phyloP scores from a whole-genome alignment of 306 rosid genomes.

The Betula pendula region DNA sequence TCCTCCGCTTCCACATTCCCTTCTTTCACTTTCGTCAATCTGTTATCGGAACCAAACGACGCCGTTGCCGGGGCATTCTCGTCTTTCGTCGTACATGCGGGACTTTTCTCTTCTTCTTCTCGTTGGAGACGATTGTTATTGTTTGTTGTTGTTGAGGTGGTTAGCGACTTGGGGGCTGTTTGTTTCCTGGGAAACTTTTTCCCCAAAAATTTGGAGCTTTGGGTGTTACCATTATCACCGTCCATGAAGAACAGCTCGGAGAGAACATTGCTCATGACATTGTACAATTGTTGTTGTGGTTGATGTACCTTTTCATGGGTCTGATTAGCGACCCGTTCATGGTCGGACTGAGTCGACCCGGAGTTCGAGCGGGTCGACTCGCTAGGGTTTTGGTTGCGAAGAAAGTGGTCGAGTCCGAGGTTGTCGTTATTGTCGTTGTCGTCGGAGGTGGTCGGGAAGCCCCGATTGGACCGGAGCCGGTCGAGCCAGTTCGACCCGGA shows the following conservation, averaged over 20 bases:
- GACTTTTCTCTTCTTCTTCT: slow-evolving; percentile 20
- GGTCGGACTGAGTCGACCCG: slow-evolving; percentile 14
- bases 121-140: slow-evolving; percentile 2
- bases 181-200: slow-evolving; percentile 75
- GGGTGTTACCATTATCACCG: slow-evolving; percentile 23
- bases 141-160: slow-evolving; percentile 31
- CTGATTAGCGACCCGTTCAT: slow-evolving; percentile 13
- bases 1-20: slow-evolving; percentile 18
- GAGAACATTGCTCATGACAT: slow-evolving; percentile 46
- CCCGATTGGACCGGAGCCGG: slow-evolving; percentile 86
- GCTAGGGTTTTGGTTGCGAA: slow-evolving; percentile 28
- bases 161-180: slow-evolving; percentile 63
- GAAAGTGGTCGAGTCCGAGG: slow-evolving; percentile 68
- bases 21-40: slow-evolving; percentile 14
- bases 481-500: slow-evolving; percentile 79
- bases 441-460: slow-evolving; percentile 52
- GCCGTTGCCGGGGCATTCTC: slow-evolving; percentile 10
- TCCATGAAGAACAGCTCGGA: slow-evolving; percentile 71
- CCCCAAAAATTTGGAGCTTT: slow-evolving; percentile 35
- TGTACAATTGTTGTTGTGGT: slow-evolving; percentile 21
- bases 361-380: slow-evolving; percentile 31
- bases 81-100: slow-evolving; percentile 24
- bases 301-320: neutral
- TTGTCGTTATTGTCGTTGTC: slow-evolving; percentile 42
- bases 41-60: slow-evolving; percentile 26